Percentiles rank a stretch among this genome's conserved stretches.
Evolutionary conservation across 1,139 yeast species (phyloP).

Genomic region (Lodderomyces pseudojiufengensis): DNA sequence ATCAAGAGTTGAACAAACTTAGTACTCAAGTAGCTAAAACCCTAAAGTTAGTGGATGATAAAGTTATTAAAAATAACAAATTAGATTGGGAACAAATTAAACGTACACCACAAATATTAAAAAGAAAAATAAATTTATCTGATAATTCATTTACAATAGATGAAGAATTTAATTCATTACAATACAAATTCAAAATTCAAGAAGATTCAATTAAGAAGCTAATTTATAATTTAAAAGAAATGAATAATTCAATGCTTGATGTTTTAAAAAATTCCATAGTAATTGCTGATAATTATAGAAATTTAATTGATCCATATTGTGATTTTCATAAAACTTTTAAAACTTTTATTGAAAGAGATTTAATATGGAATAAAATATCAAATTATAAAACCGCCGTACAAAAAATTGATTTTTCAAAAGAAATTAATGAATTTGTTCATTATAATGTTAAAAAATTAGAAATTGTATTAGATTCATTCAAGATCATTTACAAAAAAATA

Average conservation of each 20-base stretch:
- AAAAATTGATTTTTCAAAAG: constrained; percentile 7
- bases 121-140: constrained; percentile 28
- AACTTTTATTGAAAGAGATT: constrained; percentile 9
- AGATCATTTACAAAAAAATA: constrained; percentile 25
- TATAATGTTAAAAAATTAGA: constrained; percentile 16
- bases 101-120: constrained; percentile 30
- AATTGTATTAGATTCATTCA: constrained; percentile 15
- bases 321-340: constrained; percentile 12
- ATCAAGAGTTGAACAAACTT: constrained; percentile 12
- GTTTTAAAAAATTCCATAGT: constrained; percentile 17
- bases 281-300: constrained; percentile 18
- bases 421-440: constrained; percentile 5
- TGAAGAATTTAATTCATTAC: constrained; percentile 33
- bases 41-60: constrained; percentile 17
- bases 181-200: constrained; percentile 13
- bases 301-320: constrained; percentile 28
- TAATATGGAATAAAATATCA: constrained; percentile 10
- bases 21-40: constrained; percentile 15
- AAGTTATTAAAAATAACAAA: constrained; percentile 11
- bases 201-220: constrained; percentile 5
- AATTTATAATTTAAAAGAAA: constrained; percentile 8
- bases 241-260: constrained; percentile 12
- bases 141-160: constrained; percentile 30
- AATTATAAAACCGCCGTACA: constrained; percentile 10
- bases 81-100: constrained; percentile 27